Conservation (phyloP, 441 rosid species). For the Kokia cookei region DNA sequence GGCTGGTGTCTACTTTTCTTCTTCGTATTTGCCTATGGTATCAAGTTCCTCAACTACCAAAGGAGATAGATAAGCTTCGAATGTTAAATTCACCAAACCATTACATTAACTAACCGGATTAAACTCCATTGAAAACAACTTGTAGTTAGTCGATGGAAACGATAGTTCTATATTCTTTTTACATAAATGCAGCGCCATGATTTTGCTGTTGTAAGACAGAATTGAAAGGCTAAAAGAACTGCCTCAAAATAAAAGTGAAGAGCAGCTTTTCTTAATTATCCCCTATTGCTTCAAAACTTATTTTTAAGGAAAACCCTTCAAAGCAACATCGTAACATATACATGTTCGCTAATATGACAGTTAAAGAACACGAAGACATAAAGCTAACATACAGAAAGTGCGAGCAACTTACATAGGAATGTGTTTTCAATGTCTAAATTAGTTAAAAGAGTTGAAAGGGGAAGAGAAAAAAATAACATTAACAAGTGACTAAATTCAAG, state of each 20-base stretch:
- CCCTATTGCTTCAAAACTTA: not conserved
- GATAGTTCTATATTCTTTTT: too few relatives aligned
- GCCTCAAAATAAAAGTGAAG: too few relatives aligned
- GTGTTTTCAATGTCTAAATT: not conserved
- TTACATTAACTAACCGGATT: too few relatives aligned
- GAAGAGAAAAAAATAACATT: not conserved
- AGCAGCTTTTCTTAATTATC: too few relatives aligned
- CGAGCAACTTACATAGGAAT: not conserved
- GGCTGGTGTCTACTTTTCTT: constrained; percentile 57
- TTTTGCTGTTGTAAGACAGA: too few relatives aligned
- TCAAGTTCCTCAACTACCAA: constrained; percentile 73
- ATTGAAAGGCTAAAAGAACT: too few relatives aligned
- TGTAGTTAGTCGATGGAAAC: too few relatives aligned
- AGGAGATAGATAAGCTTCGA: constrained; percentile 33
- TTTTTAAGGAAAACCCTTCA: not conserved
- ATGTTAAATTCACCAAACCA: not conserved
- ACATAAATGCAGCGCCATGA: too few relatives aligned
- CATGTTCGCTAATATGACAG: not conserved
- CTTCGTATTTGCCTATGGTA: constrained; percentile 63
- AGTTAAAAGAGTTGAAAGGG: not conserved
- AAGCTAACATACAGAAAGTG: not conserved
- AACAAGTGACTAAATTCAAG: constrained; percentile 15
- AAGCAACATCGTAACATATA: too few relatives aligned
- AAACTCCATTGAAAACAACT: too few relatives aligned
- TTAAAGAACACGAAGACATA: constrained; percentile 6